Evolutionary conservation across 345 rosid species (phyloP).

Genomic region (Euphorbia lathyris): DNA sequence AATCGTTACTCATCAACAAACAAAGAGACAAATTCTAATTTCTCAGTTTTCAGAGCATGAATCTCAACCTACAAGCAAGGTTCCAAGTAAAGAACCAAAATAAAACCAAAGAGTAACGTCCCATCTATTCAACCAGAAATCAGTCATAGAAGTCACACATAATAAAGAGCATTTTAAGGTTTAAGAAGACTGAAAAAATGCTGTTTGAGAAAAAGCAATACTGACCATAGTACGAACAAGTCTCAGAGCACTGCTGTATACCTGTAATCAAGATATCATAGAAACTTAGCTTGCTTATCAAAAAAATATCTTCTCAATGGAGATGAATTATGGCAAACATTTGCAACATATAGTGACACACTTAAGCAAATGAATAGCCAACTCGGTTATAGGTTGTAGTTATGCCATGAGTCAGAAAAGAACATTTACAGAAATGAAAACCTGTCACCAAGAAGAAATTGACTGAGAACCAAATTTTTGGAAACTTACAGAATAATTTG

Average conservation of each 20-base stretch:
- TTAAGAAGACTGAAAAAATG: background rate
- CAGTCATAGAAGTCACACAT: background rate
- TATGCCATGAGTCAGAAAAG: background rate
- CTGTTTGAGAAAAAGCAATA: constrained; percentile 7
- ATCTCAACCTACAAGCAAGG: background rate
- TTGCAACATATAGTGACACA: background rate
- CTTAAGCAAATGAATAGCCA: background rate
- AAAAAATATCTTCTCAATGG: background rate
- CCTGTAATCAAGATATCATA: constrained; percentile 38
- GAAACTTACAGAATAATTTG: constrained; percentile 79
- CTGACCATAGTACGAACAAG: constrained; percentile 96
- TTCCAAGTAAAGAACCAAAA: background rate
- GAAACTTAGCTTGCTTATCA: constrained; percentile 3
- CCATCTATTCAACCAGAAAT: background rate
- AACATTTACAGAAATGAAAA: background rate
- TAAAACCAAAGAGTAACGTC: background rate
- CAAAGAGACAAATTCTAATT: background rate
- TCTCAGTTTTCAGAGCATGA: background rate
- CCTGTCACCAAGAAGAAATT: background rate
- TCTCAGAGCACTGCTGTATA: constrained; percentile 95
- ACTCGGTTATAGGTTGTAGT: background rate
- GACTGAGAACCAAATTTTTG: background rate
- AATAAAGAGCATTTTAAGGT: background rate
- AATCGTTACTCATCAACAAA: constrained; percentile 1
- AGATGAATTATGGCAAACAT: background rate